Conservation (phyloP, 306 rosid species). For the Neltuma alba region DNA sequence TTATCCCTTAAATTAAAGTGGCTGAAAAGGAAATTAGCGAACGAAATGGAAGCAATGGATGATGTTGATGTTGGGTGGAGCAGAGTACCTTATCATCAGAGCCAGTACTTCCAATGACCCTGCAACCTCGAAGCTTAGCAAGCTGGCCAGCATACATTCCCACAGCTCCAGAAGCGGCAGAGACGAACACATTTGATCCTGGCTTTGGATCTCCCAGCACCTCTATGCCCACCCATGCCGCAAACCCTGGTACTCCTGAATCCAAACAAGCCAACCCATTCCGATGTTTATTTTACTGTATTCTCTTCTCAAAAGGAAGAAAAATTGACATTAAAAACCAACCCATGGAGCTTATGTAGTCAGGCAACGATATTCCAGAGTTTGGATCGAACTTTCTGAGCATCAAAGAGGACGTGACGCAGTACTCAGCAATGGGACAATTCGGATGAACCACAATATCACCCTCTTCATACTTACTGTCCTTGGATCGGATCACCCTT, state of each 20-base stretch:
- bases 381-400: conserved; percentile 41
- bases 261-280: not conserved
- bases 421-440: conserved; percentile 48
- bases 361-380: conserved; percentile 51
- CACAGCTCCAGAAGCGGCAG: conserved; percentile 68
- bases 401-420: conserved; percentile 34
- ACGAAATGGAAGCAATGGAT: too few relatives aligned
- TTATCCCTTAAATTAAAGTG: too few relatives aligned
- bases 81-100: conserved; percentile 56
- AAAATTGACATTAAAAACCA: not conserved
- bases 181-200: conserved; percentile 62
- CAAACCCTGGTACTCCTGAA: conserved; percentile 64
- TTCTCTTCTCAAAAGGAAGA: not conserved
- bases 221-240: conserved; percentile 71
- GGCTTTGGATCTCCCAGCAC: conserved; percentile 52
- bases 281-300: not conserved
- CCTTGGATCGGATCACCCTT: conserved; percentile 50
- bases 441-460: conserved; percentile 40
- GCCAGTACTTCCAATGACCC: conserved; percentile 68
- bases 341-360: conserved; percentile 56
- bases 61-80: not conserved
- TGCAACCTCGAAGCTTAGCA: conserved; percentile 68
- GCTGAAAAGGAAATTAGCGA: too few relatives aligned
- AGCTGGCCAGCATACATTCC: conserved; percentile 73
- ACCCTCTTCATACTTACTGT: conserved; percentile 43